Percentiles rank a stretch among this genome's conserved stretches.
Evolutionary conservation across 148 eudicot species (phyloP).

Genomic region (Camellia lanceoleosa): DNA sequence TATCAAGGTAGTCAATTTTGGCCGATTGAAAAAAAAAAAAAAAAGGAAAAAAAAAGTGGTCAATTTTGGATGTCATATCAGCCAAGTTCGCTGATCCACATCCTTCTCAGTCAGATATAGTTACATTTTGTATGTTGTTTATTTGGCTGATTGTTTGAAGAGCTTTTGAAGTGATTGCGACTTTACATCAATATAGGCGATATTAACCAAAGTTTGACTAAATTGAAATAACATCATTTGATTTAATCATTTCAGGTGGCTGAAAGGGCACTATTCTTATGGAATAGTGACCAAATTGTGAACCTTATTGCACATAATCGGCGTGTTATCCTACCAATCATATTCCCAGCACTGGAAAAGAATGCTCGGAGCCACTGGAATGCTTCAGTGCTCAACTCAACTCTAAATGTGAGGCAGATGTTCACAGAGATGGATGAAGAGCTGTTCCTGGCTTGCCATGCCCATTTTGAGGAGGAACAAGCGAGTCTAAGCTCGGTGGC

Average conservation of each 20-base stretch:
- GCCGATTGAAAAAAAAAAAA: no score
- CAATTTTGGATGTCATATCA: not conserved
- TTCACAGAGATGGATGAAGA: conserved; percentile 83
- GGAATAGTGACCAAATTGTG: conserved; percentile 90
- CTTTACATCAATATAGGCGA: not conserved
- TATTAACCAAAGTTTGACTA: not conserved
- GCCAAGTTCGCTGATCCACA: not conserved
- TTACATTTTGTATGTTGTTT: not conserved
- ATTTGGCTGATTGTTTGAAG: not conserved
- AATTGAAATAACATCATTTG: not conserved
- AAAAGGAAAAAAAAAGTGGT: not conserved
- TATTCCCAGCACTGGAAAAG: conserved; percentile 73
- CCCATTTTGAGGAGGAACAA: conserved; percentile 59
- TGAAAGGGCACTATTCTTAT: conserved; percentile 85
- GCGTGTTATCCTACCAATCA: conserved; percentile 64
- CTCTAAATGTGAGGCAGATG: conserved; percentile 66
- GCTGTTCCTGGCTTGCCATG: conserved; percentile 54
- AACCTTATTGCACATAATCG: conserved; percentile 78
- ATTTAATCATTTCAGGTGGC: conserved; percentile 62
- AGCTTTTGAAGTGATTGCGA: not conserved
- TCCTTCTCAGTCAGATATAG: not conserved
- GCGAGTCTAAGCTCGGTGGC: conserved; percentile 32
- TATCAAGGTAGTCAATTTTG: not conserved
- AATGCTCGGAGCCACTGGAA: conserved; percentile 88
- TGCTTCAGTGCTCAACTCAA: conserved; percentile 80